Evolutionary conservation across 2,329 filamentous ascomycete species (phyloP).

Genomic region (Diplodia scrobiculata): DNA sequence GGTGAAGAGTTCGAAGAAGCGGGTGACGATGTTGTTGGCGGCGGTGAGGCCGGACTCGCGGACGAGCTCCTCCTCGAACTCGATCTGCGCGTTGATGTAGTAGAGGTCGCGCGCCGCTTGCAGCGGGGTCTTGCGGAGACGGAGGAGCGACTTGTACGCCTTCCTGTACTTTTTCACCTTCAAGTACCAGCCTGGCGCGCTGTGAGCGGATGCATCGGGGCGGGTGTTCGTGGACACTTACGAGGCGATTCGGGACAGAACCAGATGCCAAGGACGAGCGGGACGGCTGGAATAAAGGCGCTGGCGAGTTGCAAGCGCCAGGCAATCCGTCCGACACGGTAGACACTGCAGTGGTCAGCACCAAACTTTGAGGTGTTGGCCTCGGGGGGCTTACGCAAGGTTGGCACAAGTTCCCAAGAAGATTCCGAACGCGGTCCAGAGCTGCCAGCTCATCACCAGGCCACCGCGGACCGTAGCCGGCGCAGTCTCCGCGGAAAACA

Average conservation of each 20-base stretch:
- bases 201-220: neutral
- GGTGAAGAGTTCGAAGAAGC: conserved; percentile 62
- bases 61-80: conserved; percentile 41
- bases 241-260: conserved; percentile 48
- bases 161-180: conserved; percentile 47
- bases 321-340: conserved; percentile 41
- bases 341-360: conserved; percentile 33
- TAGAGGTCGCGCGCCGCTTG: conserved; percentile 50
- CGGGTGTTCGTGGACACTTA: neutral
- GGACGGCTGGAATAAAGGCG: conserved; percentile 46
- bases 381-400: conserved; percentile 35
- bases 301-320: conserved; percentile 48
- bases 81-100: conserved; percentile 46
- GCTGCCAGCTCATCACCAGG: conserved; percentile 53
- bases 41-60: conserved; percentile 32
- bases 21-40: conserved; percentile 44
- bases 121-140: conserved; percentile 45
- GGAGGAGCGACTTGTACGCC: conserved; percentile 45
- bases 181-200: conserved; percentile 36
- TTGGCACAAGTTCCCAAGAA: conserved; percentile 50
- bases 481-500: conserved; percentile 46
- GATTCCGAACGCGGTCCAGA: conserved; percentile 51
- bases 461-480: conserved; percentile 47
- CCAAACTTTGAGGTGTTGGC: conserved; percentile 35
- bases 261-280: conserved; percentile 45